Evolutionary conservation across 23 red algal genomes (phyloP), one percentile per base, ranked within the genome.

Genomic region (Gracilaria caudata): DNA sequence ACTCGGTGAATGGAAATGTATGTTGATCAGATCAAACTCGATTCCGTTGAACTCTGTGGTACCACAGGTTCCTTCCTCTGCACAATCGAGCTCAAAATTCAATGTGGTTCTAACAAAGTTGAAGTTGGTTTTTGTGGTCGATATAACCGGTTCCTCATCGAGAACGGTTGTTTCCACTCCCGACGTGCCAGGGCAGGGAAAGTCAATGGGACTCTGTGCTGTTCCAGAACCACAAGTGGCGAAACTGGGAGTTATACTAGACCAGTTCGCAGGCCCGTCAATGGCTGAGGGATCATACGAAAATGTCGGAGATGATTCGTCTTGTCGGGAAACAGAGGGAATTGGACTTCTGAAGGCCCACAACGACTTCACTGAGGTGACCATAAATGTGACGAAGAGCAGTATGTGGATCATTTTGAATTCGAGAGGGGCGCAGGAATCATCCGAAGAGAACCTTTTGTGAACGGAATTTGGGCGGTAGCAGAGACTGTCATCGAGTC

Each of bases 1-100:
- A 35, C 29, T 60, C 13, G 39, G 26, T 0, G 79, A 68, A 51
- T 93, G 90, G 45, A 86, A 56, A 34, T 93, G 90, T 9, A 80
- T 26, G 34, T 87, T 61, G 64, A 92, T 56, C 12, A 92, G 21
- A 54, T 66, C 36, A 40, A 64, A 92, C 0, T 38, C 44, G 32
- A 9, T 44, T 2, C 77, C 77, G 26, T 37, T 35, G 51, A 39
- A 80, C 38, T 39, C 25, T n/a, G 61, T 70, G 20, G 5, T 60
- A 33, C 60, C 60, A 17, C 60, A 85, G 35, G 8, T 70, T 7
- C 64, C 81, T 28, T 26, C 47, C 32, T 71, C 19, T 14, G 4
- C 49, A 36, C 81, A 85, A 37, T 70, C 44, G 4, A 72, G 38
- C 19, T 54, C 81, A 46, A 66, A 85, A n/a, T 85, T 85, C 6